Percentiles rank a stretch among this genome's conserved stretches.
Evolutionary conservation across 1,139 yeast genomes (phyloP).

Genomic region (Yamadazyma diddensiae): DNA sequence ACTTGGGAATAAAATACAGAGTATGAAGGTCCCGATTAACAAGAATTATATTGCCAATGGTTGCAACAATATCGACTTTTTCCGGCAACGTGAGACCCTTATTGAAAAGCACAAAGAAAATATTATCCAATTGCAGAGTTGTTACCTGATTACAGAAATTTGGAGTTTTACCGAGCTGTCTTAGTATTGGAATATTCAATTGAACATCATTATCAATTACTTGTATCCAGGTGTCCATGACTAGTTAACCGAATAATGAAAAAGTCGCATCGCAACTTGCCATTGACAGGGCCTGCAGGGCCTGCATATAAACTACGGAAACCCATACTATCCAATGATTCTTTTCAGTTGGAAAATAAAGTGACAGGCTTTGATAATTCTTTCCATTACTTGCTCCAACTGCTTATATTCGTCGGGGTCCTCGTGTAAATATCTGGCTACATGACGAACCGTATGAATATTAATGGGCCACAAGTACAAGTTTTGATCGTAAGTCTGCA

Average conservation of each 20-base stretch:
- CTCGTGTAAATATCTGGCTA: constrained; percentile 26
- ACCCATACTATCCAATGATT: constrained; percentile 15
- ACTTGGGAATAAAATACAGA: constrained; percentile 19
- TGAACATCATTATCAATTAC: too few species aligned
- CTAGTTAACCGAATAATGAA: too few species aligned
- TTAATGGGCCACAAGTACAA: constrained; percentile 34
- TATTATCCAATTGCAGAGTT: constrained; percentile 15
- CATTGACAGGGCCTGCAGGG: too few species aligned
- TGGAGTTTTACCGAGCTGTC: constrained; percentile 19
- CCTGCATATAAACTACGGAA: too few species aligned
- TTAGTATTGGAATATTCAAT: constrained; percentile 9
- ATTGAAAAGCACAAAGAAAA: constrained; percentile 14
- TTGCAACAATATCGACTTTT: constrained; percentile 18
- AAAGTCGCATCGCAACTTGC: too few species aligned
- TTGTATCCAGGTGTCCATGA: too few species aligned
- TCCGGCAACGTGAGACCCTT: constrained; percentile 10
- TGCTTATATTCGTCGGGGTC: constrained; percentile 26
- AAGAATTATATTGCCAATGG: constrained; percentile 22
- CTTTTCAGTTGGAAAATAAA: constrained; percentile 18
- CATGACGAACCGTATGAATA: constrained; percentile 31
- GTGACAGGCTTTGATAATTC: constrained; percentile 26
- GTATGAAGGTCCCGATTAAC: constrained; percentile 24
- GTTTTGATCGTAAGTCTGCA: constrained; percentile 35
- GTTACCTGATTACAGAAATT: constrained; percentile 21
- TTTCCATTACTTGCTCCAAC: constrained; percentile 25